Percentiles rank a stretch among this genome's conserved stretches.
Evolutionary conservation across 1,284 basidiomycete species (phyloP).

Genomic region (Apiotrichum porosum): DNA sequence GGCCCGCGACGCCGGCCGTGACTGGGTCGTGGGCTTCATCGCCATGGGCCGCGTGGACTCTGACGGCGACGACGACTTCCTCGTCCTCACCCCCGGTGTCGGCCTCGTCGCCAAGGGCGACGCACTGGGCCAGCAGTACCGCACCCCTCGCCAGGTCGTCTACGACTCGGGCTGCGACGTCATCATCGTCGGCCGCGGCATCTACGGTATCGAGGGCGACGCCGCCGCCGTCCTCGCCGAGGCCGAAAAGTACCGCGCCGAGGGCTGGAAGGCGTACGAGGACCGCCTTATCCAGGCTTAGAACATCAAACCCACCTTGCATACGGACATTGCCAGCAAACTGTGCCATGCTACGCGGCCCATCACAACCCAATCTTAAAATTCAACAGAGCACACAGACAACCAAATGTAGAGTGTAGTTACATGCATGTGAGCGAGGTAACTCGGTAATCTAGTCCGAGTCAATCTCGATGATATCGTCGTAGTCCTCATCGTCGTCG

Average conservation of each 20-base stretch:
- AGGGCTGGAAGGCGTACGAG: constrained; percentile 89
- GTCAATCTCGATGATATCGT: constrained; percentile 46
- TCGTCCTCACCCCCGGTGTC: constrained; percentile 91
- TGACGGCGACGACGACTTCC: constrained; percentile 66
- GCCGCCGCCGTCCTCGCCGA: constrained; percentile 62
- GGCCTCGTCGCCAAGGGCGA: constrained; percentile 79
- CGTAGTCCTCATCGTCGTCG: constrained; percentile 27
- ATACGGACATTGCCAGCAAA: no score
- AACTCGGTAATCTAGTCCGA: constrained; percentile 27
- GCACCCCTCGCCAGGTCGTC: constrained; percentile 83
- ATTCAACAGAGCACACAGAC: not conserved
- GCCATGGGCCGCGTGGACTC: constrained; percentile 78
- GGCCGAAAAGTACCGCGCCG: constrained; percentile 75
- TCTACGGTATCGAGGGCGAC: constrained; percentile 67
- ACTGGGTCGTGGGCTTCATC: constrained; percentile 95
- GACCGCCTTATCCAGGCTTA: constrained; percentile 44
- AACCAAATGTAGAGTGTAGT: not conserved
- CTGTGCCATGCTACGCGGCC: no score
- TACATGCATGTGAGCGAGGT: constrained; percentile 11
- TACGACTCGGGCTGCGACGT: constrained; percentile 85
- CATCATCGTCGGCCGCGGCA: constrained; percentile 94
- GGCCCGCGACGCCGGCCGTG: constrained; percentile 65
- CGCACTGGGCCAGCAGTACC: constrained; percentile 91
- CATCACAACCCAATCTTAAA: no score
- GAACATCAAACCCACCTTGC: no score